Base-by-base conservation (phyloP, 2,329 filamentous ascomycete genomes). In the Alternaria triticina region DNA sequence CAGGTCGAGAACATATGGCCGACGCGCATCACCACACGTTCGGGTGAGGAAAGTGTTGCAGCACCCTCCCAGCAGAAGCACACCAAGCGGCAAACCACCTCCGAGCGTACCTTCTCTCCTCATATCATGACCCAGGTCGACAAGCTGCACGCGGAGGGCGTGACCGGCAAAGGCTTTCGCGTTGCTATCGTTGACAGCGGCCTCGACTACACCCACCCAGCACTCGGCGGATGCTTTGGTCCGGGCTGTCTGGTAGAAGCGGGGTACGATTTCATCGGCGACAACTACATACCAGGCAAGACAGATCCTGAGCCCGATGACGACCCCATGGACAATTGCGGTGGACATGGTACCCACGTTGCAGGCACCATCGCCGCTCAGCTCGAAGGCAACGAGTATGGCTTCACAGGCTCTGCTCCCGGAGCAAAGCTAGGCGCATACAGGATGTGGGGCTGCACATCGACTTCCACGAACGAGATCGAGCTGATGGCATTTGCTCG, bases 201-300 rank as follows among this genome's bases (percentile, higher is more conserved):
- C 2, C 43, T 72, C 51, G 89, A 91, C 72, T 90, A 90, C 71
- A 83, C 80, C 1, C 88, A 91, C 70, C 86, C 88, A 2, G 86
- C 87, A 27, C 83, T 91, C 0, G 89, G 89, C 36, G 88, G 87
- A 50, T 88, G 88, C 70, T 90, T 90, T 71, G 89, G 89, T 2
- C 70, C 81, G 1, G 86, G 83, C 12, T 90, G 85, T 68, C 80
- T 89, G 44, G 86, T 91, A 17, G 81, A 83, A 4, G 86, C 84
- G 61, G 89, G 89, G 17, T 81, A 81, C 36, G 87, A 89, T 65
- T 80, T 89, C 45, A 84, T 89, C 17, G 88, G 87, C 17, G 86
- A 90, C 58, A 79, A 78, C 57, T 78, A 75, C 25, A 67, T 61
- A 43, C 65, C 63, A 20, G 78, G 76, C 46, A 58, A 63, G 52